phyloP scores from a whole-genome alignment of 2,329 filamentous ascomycete genomes.

The Epichloe typhina region DNA sequence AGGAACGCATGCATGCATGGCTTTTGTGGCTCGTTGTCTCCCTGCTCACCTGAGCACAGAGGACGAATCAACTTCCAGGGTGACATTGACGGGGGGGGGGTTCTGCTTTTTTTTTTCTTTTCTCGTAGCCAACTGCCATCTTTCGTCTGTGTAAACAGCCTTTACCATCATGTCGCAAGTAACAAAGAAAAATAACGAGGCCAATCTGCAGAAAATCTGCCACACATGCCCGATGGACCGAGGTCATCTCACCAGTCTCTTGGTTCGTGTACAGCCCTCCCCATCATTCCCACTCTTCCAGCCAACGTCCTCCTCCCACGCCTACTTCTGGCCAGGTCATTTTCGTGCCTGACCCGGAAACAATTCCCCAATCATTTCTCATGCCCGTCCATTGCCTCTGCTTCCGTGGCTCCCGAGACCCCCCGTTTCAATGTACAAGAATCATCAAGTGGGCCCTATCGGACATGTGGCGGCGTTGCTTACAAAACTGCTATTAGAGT shows the following conservation, averaged over 20 bases:
- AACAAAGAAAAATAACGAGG: background rate
- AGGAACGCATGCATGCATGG: background rate
- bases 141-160: background rate
- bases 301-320: background rate
- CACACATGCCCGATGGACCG: background rate
- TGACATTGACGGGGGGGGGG: background rate
- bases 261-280: background rate
- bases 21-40: background rate
- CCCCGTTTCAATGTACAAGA: slow-evolving; percentile 3
- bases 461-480: background rate
- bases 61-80: background rate
- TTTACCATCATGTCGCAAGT: background rate
- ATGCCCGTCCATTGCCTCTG: background rate
- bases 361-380: background rate
- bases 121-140: background rate
- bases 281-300: background rate
- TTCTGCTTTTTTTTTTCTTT: no score
- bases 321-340: background rate
- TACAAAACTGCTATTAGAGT: background rate
- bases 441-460: slow-evolving; percentile 1
- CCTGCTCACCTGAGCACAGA: background rate
- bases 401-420: background rate
- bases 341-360: background rate
- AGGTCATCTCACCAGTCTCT: background rate
- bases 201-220: no score